These are phyloP conservation scores for Calocybe gambosa DNA, from an alignment of 1,284 basidiomycete species.

Conservation along the genomic window DNA sequence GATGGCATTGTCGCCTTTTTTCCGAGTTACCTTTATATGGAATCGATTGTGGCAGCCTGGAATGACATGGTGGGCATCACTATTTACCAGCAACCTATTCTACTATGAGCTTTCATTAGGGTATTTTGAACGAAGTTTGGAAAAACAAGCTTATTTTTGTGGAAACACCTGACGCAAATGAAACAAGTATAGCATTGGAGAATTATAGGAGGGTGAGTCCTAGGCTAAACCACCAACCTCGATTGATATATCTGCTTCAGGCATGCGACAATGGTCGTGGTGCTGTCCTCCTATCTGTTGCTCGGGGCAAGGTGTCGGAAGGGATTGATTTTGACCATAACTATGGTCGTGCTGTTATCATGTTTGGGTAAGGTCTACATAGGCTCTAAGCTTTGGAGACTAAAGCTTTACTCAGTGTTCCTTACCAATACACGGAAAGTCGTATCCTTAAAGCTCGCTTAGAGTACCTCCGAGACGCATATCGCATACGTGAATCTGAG, in stretches of 20 bases:
- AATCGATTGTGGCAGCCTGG: slow-evolving; percentile 99
- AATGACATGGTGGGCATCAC: slow-evolving; percentile 87
- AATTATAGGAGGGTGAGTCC: slow-evolving; percentile 86
- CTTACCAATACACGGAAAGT: slow-evolving; percentile 98
- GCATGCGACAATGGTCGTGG: slow-evolving; percentile 99
- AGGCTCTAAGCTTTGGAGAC: slow-evolving; percentile 7
- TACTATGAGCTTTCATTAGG: slow-evolving; percentile 46
- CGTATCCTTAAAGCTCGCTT: slow-evolving; percentile 95
- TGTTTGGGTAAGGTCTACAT: slow-evolving; percentile 77
- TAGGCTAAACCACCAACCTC: background rate
- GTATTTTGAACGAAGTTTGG: slow-evolving; percentile 98
- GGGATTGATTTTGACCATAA: slow-evolving; percentile 99
- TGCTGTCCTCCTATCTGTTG: slow-evolving; percentile 94
- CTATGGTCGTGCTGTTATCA: slow-evolving; percentile 98
- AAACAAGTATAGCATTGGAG: slow-evolving; percentile 96
- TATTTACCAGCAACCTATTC: background rate
- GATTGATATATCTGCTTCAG: slow-evolving; percentile 31
- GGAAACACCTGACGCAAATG: slow-evolving; percentile 98
- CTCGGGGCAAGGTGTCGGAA: slow-evolving; percentile 98
- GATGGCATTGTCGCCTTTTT: slow-evolving; percentile 99
- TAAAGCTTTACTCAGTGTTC: slow-evolving; percentile 55
- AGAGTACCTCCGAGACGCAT: slow-evolving; percentile 97
- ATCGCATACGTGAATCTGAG: slow-evolving; percentile 97
- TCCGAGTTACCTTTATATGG: slow-evolving; percentile 99
- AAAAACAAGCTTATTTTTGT: slow-evolving; percentile 99